Percentiles rank a stretch among this genome's conserved stretches.
Evolutionary conservation across 75 land plant genomes (phyloP).

Genomic region (Pinus tabuliformis): DNA sequence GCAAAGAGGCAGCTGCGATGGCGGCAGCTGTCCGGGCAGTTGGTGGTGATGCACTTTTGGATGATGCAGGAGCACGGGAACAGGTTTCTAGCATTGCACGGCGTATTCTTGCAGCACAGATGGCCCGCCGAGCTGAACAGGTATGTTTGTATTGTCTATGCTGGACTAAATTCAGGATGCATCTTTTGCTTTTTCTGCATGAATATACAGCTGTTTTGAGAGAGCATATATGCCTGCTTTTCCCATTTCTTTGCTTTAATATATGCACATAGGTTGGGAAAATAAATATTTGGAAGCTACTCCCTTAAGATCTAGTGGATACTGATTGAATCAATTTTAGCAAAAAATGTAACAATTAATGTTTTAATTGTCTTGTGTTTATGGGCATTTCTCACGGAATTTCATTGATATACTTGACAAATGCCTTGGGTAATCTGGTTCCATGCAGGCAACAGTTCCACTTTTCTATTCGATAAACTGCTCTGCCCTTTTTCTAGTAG

Average conservation of each 20-base stretch:
- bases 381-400: too few species aligned
- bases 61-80: slow-evolving; percentile 85
- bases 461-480: not conserved
- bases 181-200: not conserved
- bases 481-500: not conserved
- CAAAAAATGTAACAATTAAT: too few species aligned
- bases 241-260: not conserved
- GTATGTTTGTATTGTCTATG: slow-evolving; percentile 27
- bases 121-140: slow-evolving; percentile 94
- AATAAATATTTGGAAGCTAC: too few species aligned
- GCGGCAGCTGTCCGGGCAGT: slow-evolving; percentile 99
- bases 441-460: not conserved
- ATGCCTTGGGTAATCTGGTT: not conserved
- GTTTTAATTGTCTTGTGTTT: too few species aligned
- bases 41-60: slow-evolving; percentile 90
- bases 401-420: too few species aligned
- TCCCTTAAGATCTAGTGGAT: too few species aligned
- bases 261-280: not conserved
- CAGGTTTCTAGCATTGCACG: slow-evolving; percentile 89
- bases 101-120: slow-evolving; percentile 78
- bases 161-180: not conserved
- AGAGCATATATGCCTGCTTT: not conserved
- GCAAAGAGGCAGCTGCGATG: slow-evolving; percentile 96
- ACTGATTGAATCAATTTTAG: too few species aligned
- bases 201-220: not conserved